Evolutionary conservation across 495 filamentous ascomycete species (phyloP), one percentile per base, ranked within the genome.

Genomic region (Astrocystis sublimbata): DNA sequence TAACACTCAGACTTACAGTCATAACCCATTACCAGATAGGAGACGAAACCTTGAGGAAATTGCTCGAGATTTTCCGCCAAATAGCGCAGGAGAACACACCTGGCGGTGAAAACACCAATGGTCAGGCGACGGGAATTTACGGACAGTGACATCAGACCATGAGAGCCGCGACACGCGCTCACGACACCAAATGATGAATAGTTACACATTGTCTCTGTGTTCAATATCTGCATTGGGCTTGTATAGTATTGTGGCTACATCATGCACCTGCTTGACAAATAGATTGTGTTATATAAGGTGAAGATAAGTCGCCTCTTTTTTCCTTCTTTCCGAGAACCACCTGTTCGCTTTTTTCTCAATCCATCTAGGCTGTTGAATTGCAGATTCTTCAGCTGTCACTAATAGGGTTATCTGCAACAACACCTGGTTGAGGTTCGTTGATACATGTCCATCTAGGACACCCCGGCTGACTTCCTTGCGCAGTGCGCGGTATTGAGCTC

Each of bases 11-110:
- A 38, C 4, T 6, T 19, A 50, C 10, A 62, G 60, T 89, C 54
- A 84, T 89, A 17, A 80, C 86, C 38, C 86, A 89, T 66, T 88
- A 87, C 65, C 86, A 88, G 74, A 84, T 88, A 58, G 72, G 78
- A 12, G 75, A 81, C 7, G 81, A 81, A 64, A 84, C 81, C 26
- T 71, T 87, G 31, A 61, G 70, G 57, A 73, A 71, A 59, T 61
- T 86, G 49, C 74, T 72, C 49, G 54, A 58, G 30, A 63, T 82
- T 6, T 81, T 86, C 74, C 73, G 76, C 53, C 74, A 72, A 56
- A 67, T 78, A 24, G 65, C 66, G 15, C 56, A 43, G 4, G 70
- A 69, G 45, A 69, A 43, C 30, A 58, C 53, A 26, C 17, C 13
- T 10, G 24, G 35, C 1, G 28, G 2, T 36, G 35, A 51, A 41